These are phyloP conservation scores for Teratosphaeria destructans DNA, from an alignment of 2,329 filamentous ascomycete genomes.

Conservation along the genomic window DNA sequence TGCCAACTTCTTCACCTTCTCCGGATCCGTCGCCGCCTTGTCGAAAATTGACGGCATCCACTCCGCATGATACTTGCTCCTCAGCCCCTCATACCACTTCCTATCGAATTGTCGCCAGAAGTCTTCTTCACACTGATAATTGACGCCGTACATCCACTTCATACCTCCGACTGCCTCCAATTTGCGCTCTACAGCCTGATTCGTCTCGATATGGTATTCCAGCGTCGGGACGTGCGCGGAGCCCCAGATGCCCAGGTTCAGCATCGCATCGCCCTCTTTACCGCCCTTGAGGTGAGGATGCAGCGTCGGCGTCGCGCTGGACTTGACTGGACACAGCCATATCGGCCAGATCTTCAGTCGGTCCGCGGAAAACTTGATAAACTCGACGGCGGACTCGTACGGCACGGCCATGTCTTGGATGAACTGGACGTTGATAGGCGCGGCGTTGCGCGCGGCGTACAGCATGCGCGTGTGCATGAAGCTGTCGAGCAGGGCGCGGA, in stretches of 20 bases:
- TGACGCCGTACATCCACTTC: constrained; percentile 83
- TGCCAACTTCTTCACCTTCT: constrained; percentile 4
- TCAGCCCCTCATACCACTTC: constrained; percentile 51
- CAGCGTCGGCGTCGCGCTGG: constrained; percentile 1
- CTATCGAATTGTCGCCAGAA: constrained; percentile 57
- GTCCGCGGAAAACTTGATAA: constrained; percentile 43
- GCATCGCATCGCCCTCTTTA: constrained; percentile 24
- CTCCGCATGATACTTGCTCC: constrained; percentile 52
- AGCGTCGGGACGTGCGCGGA: constrained; percentile 49
- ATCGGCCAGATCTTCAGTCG: constrained; percentile 44
- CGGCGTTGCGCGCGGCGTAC: constrained; percentile 52
- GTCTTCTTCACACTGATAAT: constrained; percentile 65
- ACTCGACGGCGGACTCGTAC: constrained; percentile 39
- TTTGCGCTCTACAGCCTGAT: constrained; percentile 60
- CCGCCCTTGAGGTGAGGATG: neutral
- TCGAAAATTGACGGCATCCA: constrained; percentile 58
- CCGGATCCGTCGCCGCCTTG: constrained; percentile 51
- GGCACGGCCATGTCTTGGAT: constrained; percentile 55
- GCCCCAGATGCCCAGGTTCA: constrained; percentile 66
- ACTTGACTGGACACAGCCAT: constrained; percentile 46
- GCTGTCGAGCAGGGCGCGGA: constrained; percentile 47
- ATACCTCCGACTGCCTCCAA: constrained; percentile 60
- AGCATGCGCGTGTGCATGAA: constrained; percentile 53
- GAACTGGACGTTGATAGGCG: constrained; percentile 45
- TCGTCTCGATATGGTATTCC: constrained; percentile 53